Base-by-base conservation (phyloP, 495 filamentous ascomycete species). In the Zalerion maritima region DNA sequence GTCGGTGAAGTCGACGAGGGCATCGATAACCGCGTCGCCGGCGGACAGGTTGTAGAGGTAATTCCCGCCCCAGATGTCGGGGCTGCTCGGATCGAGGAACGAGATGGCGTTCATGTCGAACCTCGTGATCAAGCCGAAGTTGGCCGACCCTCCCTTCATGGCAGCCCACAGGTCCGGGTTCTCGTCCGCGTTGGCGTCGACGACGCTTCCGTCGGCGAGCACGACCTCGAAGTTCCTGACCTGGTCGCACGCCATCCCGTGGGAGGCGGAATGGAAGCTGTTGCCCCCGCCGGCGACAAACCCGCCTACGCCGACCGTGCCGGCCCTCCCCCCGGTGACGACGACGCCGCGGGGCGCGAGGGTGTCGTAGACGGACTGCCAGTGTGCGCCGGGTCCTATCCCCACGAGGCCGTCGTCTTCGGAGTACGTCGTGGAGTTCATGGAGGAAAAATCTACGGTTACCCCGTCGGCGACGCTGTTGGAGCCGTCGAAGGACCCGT, bases 121-220 rank as follows among this genome's bases (percentile, higher is more conserved):
- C n/a, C 55, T 52, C 2, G 67, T 73, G 2, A 73, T 62, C 17
- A 73, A 58, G 1, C 67, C 69, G 35, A 69, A 69, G 42, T 71
- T 71, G 40, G 52, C 59, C 1, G 46, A 32, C 9, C 68, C 68
- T 4, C 69, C 71, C 24, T 69, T 68, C 2, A 74, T 54, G 3
- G 69, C 68, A 28, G 42, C 45, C 46, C 47, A 72, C 5, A 75
- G 43, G 22, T 76, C 70, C 0, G 51, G 5, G 23, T 65, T 50
- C 0, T 38, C 37, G 0, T 34, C 41, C 1, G 37, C 34, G 35
- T 64, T 69, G 26, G 58, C 67, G 23, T 67, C 58, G 24, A 64
- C 41, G 17, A 68, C 51, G 1, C 34, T 31, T 2, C 69, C 68
- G 25, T 54, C 50, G 0, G 57, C 63, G 4, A 74, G 50, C 4